Evolutionary conservation across 1,284 basidiomycete genomes (phyloP), one percentile per base, ranked within the genome.

Genomic region (Rhodotorula sp.): DNA sequence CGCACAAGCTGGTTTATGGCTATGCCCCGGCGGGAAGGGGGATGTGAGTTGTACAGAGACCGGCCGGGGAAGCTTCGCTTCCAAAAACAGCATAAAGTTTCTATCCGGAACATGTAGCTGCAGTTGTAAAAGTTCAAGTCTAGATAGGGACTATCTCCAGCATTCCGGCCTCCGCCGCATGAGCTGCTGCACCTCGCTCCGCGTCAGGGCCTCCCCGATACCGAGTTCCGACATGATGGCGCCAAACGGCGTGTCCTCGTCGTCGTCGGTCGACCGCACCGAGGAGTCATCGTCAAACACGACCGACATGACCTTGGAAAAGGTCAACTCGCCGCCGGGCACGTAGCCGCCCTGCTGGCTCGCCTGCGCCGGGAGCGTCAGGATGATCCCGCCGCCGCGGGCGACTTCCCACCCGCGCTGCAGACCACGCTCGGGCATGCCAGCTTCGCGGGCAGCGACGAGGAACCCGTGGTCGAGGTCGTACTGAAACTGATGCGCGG

Each of bases 391-490:
- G 7, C 70, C 76, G 21, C 74, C 78, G 2, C 69, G 48, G 2
- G 77, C 64, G 29, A 71, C 48, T n/a, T 76, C 70, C 75, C 77
- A 75, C 1, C 75, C 78, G n/a, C 72, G 60, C 48, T 26, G 29
- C 16, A 75, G 67, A 5, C 72, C 73, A 16, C 64, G 71, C 31
- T 64, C 46, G 3, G 64, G 68, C 23, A 78, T 61, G 18, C 70
- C 71, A 5, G 76, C 74, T 43, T 78, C 75, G 16, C 69, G 49
- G 1, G 68, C 77, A 8, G 78, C 78, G 26, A 64, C 67, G 31
- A 78, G 64, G 74, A 78, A 79, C 8, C 78, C 78, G 46, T 74
- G 57, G 34, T 75, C 70, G 18, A 77, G 52, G 62, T 79, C 78
- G 64, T 68, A 73, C 31, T 61, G 31, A 62, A 79, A 64, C 49